These are phyloP conservation scores for Fusarium beomiforme DNA, from an alignment of 2,329 filamentous ascomycete genomes.

Conservation along the genomic window DNA sequence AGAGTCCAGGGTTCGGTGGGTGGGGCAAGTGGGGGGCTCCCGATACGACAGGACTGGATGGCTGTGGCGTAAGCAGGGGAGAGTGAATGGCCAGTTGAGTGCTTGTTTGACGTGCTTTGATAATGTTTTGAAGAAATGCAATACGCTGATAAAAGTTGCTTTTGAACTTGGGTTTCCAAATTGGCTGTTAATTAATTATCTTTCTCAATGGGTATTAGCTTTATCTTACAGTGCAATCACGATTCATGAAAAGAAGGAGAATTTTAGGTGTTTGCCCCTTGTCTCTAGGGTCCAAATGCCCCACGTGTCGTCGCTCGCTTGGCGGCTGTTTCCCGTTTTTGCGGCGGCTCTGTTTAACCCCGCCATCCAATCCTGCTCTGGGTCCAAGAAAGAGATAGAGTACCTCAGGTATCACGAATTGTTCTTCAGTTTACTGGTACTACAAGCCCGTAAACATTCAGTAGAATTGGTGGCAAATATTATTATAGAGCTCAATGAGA, in stretches of 20 bases:
- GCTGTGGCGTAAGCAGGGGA: conserved; percentile 11
- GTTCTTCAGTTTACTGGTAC: too few relatives aligned
- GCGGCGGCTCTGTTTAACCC: conserved; percentile 18
- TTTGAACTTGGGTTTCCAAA: not conserved
- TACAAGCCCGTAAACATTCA: not conserved
- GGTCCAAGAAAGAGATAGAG: not conserved
- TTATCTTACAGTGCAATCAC: not conserved
- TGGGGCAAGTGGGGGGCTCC: conserved; percentile 4
- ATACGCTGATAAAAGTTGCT: not conserved
- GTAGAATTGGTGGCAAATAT: too few relatives aligned
- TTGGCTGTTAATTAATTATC: not conserved
- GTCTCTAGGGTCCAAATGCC: conserved; percentile 24
- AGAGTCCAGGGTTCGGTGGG: conserved; percentile 30
- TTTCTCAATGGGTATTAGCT: not conserved
- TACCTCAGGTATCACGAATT: not conserved
- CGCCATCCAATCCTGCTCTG: not conserved
- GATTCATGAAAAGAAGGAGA: not conserved
- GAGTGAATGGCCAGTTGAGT: not conserved
- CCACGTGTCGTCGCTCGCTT: conserved; percentile 32
- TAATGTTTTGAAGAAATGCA: not conserved
- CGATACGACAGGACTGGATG: conserved; percentile 18
- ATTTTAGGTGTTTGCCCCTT: conserved; percentile 3
- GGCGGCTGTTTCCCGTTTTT: conserved; percentile 11
- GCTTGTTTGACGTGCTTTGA: conserved; percentile 12
- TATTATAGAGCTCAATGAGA: not conserved